Conservation (phyloP, 2,329 filamentous ascomycete genomes). For the Aureobasidium sp. region DNA sequence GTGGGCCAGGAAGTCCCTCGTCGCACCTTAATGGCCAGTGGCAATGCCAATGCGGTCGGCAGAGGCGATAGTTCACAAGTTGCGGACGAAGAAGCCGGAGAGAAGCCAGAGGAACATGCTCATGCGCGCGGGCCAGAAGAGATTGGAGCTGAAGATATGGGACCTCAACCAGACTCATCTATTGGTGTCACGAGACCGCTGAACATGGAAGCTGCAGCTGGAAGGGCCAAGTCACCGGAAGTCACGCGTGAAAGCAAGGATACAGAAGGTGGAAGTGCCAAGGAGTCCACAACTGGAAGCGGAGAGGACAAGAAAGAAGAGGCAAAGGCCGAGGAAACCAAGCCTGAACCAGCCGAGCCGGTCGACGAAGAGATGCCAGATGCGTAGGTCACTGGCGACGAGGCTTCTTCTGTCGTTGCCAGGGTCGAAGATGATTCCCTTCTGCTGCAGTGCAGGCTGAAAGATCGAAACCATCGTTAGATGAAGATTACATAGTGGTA, state of each 20-base stretch:
- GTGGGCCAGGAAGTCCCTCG: slow-evolving; percentile 44
- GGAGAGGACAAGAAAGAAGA: not conserved
- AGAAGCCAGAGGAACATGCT: slow-evolving; percentile 50
- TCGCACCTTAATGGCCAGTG: slow-evolving; percentile 18
- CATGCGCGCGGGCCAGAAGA: slow-evolving; percentile 78
- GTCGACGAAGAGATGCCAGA: not conserved
- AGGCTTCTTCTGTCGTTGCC: too few relatives aligned
- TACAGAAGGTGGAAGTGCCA: not conserved
- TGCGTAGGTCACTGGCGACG: not conserved
- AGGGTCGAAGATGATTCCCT: too few relatives aligned
- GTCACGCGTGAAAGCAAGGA: not conserved
- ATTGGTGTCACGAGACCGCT: slow-evolving; percentile 20
- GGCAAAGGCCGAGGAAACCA: not conserved
- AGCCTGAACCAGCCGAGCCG: not conserved
- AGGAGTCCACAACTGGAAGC: not conserved
- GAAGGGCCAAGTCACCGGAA: slow-evolving; percentile 12
- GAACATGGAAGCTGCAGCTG: slow-evolving; percentile 35
- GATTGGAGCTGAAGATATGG: slow-evolving; percentile 80
- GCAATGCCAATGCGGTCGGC: slow-evolving; percentile 18
- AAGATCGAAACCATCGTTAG: too few relatives aligned
- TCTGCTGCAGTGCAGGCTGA: too few relatives aligned
- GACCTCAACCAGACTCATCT: slow-evolving; percentile 52
- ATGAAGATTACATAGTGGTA: too few relatives aligned
- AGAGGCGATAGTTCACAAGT: slow-evolving; percentile 24
- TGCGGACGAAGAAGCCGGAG: slow-evolving; percentile 29